Evolutionary conservation across 495 filamentous ascomycete genomes (phyloP), one percentile per base, ranked within the genome.

Genomic region (Terfezia claveryi): DNA sequence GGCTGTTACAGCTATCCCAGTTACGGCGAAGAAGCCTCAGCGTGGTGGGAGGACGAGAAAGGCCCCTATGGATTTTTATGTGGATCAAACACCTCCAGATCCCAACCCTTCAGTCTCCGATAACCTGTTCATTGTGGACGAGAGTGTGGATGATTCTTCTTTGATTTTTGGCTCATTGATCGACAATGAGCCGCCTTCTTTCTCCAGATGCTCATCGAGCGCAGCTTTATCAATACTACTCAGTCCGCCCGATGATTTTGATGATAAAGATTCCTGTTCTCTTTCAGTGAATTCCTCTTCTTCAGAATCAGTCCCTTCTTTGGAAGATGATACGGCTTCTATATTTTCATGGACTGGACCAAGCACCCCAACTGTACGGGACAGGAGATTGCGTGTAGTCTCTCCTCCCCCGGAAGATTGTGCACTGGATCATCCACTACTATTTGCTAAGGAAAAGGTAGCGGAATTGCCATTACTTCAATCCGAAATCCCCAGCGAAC

Each of bases 271-370:
- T 52, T 53, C 9, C 59, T 59, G 20, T 57, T 70, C 41, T 80
- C 76, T 1, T 46, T 46, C 41, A 46, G 61, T 67, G 1, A 69
- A 71, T 36, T 80, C 79, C 10, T 61, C 73, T 27, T 83, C 78
- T 23, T 74, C 68, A 16, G 77, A 78, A 50, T 82, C 79, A 0
- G 73, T 78, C 55, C 79, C 80, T 11, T 81, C 80, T 0, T 65
- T 83, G 36, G 76, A 74, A 14, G 70, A 72, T 36, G 78, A 79
- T 55, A 58, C 60, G 49, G 58, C 54, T 59, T 53, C 55, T 56
- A 57, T 56, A 59, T n/a, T 61, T 50, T 66, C 58, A 49, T 65
- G 61, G 52, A 52, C 57, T 66, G 57, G 58, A 57, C 46, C 59
- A 58, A 60, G 53, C 52, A 53, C 57, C 68, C 56, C 36, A 67